Evolutionary conservation across 73 alveolate genomes (phyloP).

Genomic region (Symbiodinium natans): DNA sequence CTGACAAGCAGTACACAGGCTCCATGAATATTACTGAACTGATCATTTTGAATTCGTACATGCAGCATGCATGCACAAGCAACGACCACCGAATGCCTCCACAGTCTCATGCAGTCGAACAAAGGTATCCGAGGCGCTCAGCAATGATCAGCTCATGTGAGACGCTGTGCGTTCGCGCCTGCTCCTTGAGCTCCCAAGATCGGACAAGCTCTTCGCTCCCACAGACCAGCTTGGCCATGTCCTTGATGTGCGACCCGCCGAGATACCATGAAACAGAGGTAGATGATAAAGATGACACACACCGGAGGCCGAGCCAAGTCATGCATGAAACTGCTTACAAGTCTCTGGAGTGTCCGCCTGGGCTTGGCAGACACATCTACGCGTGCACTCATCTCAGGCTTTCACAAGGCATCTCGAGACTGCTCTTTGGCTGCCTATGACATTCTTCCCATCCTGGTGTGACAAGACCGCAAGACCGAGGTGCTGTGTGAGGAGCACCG

Average conservation of each 20-base stretch:
- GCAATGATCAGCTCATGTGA: not conserved
- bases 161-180: not conserved
- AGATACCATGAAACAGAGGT: no score
- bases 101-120: not conserved
- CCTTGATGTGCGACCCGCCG: no score
- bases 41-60: no score
- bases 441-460: no score
- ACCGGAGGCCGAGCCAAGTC: no score
- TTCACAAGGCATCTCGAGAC: not conserved
- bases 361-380: no score
- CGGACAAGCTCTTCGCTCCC: constrained; percentile 48
- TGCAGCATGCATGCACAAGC: no score
- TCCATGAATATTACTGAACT: no score
- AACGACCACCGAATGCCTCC: not conserved
- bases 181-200: constrained; percentile 46
- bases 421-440: no score
- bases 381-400: no score
- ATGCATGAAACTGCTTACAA: not conserved
- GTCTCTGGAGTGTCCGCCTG: constrained; percentile 83
- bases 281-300: no score
- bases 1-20: not conserved
- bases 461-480: not conserved
- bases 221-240: constrained; percentile 82
- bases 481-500: constrained; percentile 56
- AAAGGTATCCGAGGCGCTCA: no score